Evolutionary conservation across 2,329 filamentous ascomycete genomes (phyloP), one percentile per base, ranked within the genome.

Genomic region (Phialophora macrospora): DNA sequence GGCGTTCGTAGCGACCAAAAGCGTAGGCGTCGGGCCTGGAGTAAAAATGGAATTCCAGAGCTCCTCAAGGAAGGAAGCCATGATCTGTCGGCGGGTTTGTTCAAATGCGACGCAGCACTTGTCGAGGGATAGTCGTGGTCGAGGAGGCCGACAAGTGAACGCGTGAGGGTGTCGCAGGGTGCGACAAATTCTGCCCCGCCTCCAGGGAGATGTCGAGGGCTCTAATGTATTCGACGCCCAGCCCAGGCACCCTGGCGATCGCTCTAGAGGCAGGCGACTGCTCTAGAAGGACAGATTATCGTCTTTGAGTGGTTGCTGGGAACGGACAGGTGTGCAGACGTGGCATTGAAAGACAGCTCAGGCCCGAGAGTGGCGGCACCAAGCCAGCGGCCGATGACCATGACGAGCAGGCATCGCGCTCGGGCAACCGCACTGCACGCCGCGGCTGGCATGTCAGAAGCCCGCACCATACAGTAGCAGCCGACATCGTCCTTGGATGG

Each of bases 11-110:
- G 95, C 95, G 75, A 93, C 81, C 63, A 98, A 85, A 70, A 99
- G 88, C 55, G 91, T 91, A 14, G 92, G 92, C 0, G 93, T 97
- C 55, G 94, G 87, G 64, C 95, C 95, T 0, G 94, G 91, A 4
- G 90, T 95, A 84, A 98, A 97, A 83, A 98, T 88, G 75, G 92
- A 96, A 76, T 90, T 86, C 90, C 92, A 96, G 67, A 97, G 89
- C 72, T 93, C 87, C 75, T 87, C 83, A 68, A 96, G 74, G 78
- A 89, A 89, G 72, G 77, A 79, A 48, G 76, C 76, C 80, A 82
- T 82, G 49, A 60, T 72, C 38, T 32, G 51, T n/a, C 24, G 28
- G n/a, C 14, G 44, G 34, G 24, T 49, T 51, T 24, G 46, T 46
- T 8, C 24, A 26, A 34, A 28, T 41, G 60, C 48, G n/a, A 38